These are phyloP conservation scores for Lyophyllum semitale DNA, from an alignment of 768 basidiomycete genomes.

Conservation along the genomic window DNA sequence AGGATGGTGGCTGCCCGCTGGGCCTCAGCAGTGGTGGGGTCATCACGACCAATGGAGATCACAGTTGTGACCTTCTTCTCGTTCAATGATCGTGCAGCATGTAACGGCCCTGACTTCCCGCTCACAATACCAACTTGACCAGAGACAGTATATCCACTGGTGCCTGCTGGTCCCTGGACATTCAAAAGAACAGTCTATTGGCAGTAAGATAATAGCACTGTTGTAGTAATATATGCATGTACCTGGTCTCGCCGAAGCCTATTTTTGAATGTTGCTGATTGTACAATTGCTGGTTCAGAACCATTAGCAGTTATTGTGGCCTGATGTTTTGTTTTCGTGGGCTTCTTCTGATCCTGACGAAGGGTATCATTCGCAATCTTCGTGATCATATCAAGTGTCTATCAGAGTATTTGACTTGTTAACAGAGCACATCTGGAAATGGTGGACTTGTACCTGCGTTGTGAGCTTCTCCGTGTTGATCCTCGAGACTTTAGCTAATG, in stretches of 20 bases:
- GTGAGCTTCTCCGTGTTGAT: slow-evolving; percentile 46
- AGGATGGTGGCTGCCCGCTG: slow-evolving; percentile 43
- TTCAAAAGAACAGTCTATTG: neutral
- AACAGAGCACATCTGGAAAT: neutral
- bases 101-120: slow-evolving; percentile 37
- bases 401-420: neutral
- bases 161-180: slow-evolving; percentile 30
- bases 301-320: slow-evolving; percentile 27
- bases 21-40: slow-evolving; percentile 59
- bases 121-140: slow-evolving; percentile 44
- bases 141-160: slow-evolving; percentile 39
- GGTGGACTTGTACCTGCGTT: slow-evolving; percentile 33
- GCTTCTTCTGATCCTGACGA: slow-evolving; percentile 50
- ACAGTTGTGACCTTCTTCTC: slow-evolving; percentile 38
- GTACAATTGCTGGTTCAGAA: slow-evolving; percentile 25
- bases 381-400: slow-evolving; percentile 43
- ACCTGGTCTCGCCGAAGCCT: slow-evolving; percentile 39
- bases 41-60: slow-evolving; percentile 54
- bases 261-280: slow-evolving; percentile 40
- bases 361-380: slow-evolving; percentile 47
- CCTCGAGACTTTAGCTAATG: slow-evolving; percentile 40
- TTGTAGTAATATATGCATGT: slow-evolving; percentile 8
- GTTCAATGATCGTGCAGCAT: slow-evolving; percentile 19
- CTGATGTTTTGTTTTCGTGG: slow-evolving; percentile 43
- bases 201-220: neutral